Percentiles rank a stretch among this genome's conserved stretches.
Conservation (phyloP, 129 eudicot species). For the Tagetes patula region DNA sequence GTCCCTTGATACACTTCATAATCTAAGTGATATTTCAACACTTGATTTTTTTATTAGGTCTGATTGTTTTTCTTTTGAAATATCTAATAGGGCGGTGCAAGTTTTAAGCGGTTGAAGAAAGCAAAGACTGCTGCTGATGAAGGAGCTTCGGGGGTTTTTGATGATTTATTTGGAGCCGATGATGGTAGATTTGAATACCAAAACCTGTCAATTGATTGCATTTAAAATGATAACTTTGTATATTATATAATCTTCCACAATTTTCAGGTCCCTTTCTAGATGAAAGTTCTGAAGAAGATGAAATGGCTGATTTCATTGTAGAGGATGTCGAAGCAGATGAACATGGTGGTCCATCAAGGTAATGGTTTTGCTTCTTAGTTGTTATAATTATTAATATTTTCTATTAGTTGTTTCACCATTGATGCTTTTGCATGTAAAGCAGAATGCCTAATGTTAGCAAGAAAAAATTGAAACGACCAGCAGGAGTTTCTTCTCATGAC, state of each 20-base stretch:
- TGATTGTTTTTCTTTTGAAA: slow-evolving; percentile 11
- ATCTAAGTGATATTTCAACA: slow-evolving; percentile 3
- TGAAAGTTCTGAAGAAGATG: slow-evolving; percentile 52
- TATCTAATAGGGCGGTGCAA: slow-evolving; percentile 51
- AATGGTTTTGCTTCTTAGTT: background rate
- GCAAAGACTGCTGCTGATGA: slow-evolving; percentile 39
- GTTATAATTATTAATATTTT: background rate
- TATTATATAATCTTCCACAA: background rate
- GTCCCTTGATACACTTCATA: slow-evolving; percentile 6
- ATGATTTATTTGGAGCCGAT: slow-evolving; percentile 71
- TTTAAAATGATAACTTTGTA: background rate
- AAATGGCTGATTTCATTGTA: slow-evolving; percentile 75
- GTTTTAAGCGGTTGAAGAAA: slow-evolving; percentile 58
- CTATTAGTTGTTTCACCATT: slow-evolving; percentile 3
- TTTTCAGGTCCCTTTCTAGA: slow-evolving; percentile 37
- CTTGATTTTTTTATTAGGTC: slow-evolving; percentile 2
- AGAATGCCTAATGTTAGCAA: slow-evolving; percentile 50
- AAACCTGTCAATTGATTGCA: slow-evolving; percentile 3
- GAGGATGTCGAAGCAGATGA: slow-evolving; percentile 44
- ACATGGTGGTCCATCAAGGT: slow-evolving; percentile 40
- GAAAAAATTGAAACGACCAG: slow-evolving; percentile 50
- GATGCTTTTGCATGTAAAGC: slow-evolving; percentile 29
- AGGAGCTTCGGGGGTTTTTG: slow-evolving; percentile 38
- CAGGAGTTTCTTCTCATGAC: slow-evolving; percentile 50
- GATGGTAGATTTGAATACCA: slow-evolving; percentile 46